A percentile compares a stretch with the other conserved stretches of the same genome.
These are phyloP conservation scores for Paxillus rubicundulus DNA, from an alignment of 768 basidiomycete species.

Conservation along the genomic window DNA sequence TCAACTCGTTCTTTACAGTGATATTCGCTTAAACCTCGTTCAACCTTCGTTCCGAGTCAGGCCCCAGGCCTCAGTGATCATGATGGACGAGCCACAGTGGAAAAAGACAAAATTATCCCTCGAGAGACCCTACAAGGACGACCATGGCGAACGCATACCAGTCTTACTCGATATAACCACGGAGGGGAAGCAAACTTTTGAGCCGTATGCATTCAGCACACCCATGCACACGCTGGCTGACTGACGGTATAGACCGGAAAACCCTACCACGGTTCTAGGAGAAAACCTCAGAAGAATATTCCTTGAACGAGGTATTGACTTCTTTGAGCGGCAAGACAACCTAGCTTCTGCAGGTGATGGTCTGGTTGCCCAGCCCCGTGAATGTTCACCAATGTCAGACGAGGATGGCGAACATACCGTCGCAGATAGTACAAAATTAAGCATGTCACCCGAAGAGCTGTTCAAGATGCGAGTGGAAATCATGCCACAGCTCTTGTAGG, in stretches of 20 bases:
- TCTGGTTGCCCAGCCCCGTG: constrained; percentile 25
- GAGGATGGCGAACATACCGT: constrained; percentile 30
- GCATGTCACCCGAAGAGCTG: constrained; percentile 74
- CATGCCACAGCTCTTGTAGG: constrained; percentile 70
- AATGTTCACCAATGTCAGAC: constrained; percentile 23
- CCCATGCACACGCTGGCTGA: constrained; percentile 15
- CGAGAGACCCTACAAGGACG: constrained; percentile 81
- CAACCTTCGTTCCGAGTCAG: too few species aligned
- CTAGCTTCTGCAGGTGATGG: constrained; percentile 17
- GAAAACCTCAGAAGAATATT: constrained; percentile 69
- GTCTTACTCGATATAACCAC: constrained; percentile 65
- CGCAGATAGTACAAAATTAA: constrained; percentile 29
- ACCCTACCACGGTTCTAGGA: constrained; percentile 56
- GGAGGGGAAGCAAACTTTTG: constrained; percentile 66
- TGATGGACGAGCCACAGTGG: constrained; percentile 44
- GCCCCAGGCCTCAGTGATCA: too few species aligned
- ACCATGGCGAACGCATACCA: constrained; percentile 61
- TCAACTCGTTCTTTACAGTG: too few species aligned
- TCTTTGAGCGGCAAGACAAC: constrained; percentile 56
- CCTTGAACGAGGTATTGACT: constrained; percentile 68
- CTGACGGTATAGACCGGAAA: constrained; percentile 45
- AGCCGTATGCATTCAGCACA: constrained; percentile 54
- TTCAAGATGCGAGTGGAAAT: constrained; percentile 72
- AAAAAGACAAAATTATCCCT: constrained; percentile 65
- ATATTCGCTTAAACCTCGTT: too few species aligned